phyloP scores from a whole-genome alignment of 2,329 filamentous ascomycete species.

The Neopestalotiopsis sp. region DNA sequence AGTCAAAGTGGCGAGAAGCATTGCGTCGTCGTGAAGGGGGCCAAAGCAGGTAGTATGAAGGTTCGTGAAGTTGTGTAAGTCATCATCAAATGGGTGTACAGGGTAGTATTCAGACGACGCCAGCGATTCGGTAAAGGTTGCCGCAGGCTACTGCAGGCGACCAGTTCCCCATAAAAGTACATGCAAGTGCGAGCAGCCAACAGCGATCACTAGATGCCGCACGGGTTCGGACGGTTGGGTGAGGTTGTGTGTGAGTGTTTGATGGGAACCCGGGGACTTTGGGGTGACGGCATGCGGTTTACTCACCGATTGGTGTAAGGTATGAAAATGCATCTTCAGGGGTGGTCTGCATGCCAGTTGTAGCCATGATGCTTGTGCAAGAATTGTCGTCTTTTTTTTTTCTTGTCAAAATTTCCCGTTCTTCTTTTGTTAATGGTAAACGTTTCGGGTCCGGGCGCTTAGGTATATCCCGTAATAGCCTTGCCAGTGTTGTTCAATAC shows the following conservation, averaged over 20 bases:
- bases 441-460: neutral
- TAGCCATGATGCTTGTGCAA: slow-evolving; percentile 43
- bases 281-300: slow-evolving; percentile 31
- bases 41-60: neutral
- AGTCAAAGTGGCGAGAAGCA: neutral
- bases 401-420: neutral
- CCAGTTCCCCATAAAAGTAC: slow-evolving; percentile 37
- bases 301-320: slow-evolving; percentile 63
- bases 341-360: slow-evolving; percentile 47
- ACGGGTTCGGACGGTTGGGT: slow-evolving; percentile 58
- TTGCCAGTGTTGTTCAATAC: neutral
- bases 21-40: neutral
- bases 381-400: slow-evolving; percentile 15
- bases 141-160: slow-evolving; percentile 28
- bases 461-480: neutral
- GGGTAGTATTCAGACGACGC: slow-evolving; percentile 15
- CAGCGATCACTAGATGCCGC: slow-evolving; percentile 46
- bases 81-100: neutral
- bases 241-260: slow-evolving; percentile 30
- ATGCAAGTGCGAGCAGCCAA: slow-evolving; percentile 46
- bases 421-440: neutral
- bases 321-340: slow-evolving; percentile 53
- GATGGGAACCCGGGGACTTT: slow-evolving; percentile 25
- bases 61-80: neutral
- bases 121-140: slow-evolving; percentile 33